Percentiles rank a stretch among this genome's conserved stretches.
Evolutionary conservation across 345 rosid genomes (phyloP).

Genomic region (Cardamine occulta): DNA sequence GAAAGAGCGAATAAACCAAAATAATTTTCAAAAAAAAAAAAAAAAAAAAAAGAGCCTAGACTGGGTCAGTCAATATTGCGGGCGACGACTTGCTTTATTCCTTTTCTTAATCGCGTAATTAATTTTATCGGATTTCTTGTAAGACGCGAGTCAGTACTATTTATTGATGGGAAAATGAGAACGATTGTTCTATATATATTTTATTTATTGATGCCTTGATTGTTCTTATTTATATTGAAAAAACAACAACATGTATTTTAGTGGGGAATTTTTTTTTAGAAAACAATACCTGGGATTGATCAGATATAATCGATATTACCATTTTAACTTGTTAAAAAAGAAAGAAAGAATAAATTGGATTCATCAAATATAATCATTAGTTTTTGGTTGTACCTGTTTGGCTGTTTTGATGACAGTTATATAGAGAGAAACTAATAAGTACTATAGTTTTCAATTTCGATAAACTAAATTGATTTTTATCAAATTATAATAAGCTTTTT

Average conservation of each 20-base stretch:
- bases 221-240: not conserved
- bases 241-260: not conserved
- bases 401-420: not conserved
- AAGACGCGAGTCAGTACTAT: not conserved
- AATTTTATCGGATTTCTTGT: constrained; percentile 4
- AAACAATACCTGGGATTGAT: not conserved
- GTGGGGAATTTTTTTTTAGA: too few relatives aligned
- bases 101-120: constrained; percentile 37
- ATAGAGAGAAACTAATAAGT: not conserved
- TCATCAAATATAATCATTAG: not conserved
- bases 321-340: not conserved
- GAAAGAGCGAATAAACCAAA: not conserved
- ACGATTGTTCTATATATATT: not conserved
- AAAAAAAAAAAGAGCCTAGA: not conserved
- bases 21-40: not conserved
- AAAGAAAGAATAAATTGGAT: not conserved
- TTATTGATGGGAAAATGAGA: not conserved
- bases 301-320: not conserved
- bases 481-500: not conserved
- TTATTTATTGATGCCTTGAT: not conserved
- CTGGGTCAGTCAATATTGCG: constrained; percentile 32
- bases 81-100: constrained; percentile 29
- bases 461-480: not conserved
- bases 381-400: too few relatives aligned
- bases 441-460: not conserved